Base-by-base conservation (phyloP, 2,329 filamentous ascomycete species). In the Nothophoma quercina region DNA sequence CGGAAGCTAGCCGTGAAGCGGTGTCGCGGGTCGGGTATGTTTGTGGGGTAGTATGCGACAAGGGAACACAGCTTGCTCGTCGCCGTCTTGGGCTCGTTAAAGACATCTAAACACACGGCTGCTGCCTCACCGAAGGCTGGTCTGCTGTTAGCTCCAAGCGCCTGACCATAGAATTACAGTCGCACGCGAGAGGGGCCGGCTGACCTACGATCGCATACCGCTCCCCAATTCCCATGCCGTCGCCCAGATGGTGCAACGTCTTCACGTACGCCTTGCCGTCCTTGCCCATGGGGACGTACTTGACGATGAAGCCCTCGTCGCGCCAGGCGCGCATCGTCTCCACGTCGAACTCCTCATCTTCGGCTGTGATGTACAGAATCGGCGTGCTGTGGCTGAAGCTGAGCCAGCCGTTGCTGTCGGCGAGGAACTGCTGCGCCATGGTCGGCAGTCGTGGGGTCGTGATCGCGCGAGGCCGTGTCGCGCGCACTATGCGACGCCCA, bases 121-220 rank as follows among this genome's bases (percentile, higher is more conserved):
- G 85, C 85, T 7, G 85, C 85, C 43, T 85, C 80, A 8, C 84
- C 85, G 61, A 83, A 88, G 15, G 85, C 85, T 87, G 57, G 2
- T 8, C 22, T 6, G 8, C 9, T 19, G 23, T 63, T 30, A 64
- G 59, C 42, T 16, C 29, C 2, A 5, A 13, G 2, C 32, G 28
- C 16, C 12, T 21, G 7, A 18, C 7, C 34, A n/a, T 16, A 8
- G 23, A 35, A 19, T 33, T n/a, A 15, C 12, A n/a, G 7, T 5
- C n/a, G 30, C 16, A 39, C 39, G 7, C 13, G 10, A 29, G 30
- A 58, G 60, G 70, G 58, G 58, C 71, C 52, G 78, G 38, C 39
- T 21, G 26, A 86, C 84, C 84, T 68, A 88, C 79, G 59, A 88
- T 81, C 3, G 81, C 85, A 69, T 86, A 88, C 52, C 81, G 80